A percentile compares a stretch with the other conserved stretches of the same genome.
Evolutionary conservation across 345 rosid genomes (phyloP).

Genomic region (Euphorbia tirucalli): DNA sequence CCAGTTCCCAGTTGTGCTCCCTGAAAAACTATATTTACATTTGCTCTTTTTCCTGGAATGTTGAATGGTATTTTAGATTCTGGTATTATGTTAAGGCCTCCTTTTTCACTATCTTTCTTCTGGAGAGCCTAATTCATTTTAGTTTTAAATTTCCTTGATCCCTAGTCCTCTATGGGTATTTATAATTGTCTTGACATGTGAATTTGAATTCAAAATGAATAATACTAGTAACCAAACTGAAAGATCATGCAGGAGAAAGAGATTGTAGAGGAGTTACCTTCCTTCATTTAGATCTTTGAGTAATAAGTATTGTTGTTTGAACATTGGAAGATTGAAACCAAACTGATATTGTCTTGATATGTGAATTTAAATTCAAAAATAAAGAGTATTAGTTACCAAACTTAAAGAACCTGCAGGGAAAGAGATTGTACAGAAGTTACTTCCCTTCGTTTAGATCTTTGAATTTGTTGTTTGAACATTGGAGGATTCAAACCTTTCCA

Average conservation of each 20-base stretch:
- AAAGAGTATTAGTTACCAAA: not conserved
- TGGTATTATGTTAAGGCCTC: not conserved
- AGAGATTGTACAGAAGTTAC: not conserved
- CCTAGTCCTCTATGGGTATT: not conserved
- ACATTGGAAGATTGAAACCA: not conserved
- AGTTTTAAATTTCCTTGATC: not conserved
- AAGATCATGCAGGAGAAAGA: not conserved
- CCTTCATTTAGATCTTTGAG: not conserved
- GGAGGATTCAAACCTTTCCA: not conserved
- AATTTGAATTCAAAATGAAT: not conserved
- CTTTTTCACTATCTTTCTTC: not conserved
- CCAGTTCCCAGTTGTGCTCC: not conserved
- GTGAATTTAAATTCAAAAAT: not conserved
- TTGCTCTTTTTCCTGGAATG: not conserved
- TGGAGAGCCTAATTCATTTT: not conserved
- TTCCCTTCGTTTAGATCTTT: not conserved
- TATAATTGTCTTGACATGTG: not conserved
- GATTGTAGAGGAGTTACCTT: not conserved
- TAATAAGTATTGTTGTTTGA: not conserved
- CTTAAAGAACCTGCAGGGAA: not conserved
- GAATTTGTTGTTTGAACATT: not conserved
- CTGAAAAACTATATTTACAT: not conserved
- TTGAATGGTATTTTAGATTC: not conserved
- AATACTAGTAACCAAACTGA: not conserved
- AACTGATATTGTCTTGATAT: not conserved